Evolutionary conservation across 1,284 basidiomycete species (phyloP).

Genomic region (Sanghuangporus weigelae): DNA sequence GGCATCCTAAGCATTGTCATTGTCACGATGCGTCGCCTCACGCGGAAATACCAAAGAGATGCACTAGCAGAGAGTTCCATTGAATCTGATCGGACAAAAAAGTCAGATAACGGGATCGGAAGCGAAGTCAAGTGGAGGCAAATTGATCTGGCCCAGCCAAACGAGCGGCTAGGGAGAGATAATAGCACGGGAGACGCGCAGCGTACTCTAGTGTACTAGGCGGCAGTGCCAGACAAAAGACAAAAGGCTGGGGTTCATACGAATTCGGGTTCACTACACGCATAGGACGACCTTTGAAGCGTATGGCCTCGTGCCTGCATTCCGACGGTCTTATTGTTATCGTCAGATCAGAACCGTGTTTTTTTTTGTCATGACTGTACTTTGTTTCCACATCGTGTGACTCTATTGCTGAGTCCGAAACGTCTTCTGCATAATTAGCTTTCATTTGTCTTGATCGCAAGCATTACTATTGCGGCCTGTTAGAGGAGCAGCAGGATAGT

Average conservation of each 20-base stretch:
- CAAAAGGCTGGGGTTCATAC: slow-evolving; percentile 6
- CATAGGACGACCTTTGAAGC: background rate
- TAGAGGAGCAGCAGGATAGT: background rate
- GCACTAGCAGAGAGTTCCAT: background rate
- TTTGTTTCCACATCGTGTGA: slow-evolving; percentile 7
- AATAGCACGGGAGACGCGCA: slow-evolving; percentile 7
- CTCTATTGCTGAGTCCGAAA: background rate
- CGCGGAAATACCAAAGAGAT: background rate
- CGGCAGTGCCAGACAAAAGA: slow-evolving; percentile 14
- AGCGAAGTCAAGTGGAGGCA: slow-evolving; percentile 5
- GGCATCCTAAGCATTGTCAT: slow-evolving; percentile 1
- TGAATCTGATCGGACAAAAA: slow-evolving; percentile 16
- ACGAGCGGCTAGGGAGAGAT: background rate
- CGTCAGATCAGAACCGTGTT: slow-evolving; percentile 11
- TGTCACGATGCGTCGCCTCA: background rate
- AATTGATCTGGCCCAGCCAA: background rate
- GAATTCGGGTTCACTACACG: background rate
- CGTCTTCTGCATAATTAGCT: background rate
- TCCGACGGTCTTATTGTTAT: slow-evolving; percentile 12
- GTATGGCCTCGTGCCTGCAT: slow-evolving; percentile 13
- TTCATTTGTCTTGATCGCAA: slow-evolving; percentile 13
- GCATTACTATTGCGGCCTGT: slow-evolving; percentile 14
- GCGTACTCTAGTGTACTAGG: background rate
- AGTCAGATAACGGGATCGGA: slow-evolving; percentile 1
- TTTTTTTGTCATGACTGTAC: slow-evolving; percentile 1